Evolutionary conservation across 2,329 filamentous ascomycete species (phyloP).

Genomic region (Chaetomium globosum): DNA sequence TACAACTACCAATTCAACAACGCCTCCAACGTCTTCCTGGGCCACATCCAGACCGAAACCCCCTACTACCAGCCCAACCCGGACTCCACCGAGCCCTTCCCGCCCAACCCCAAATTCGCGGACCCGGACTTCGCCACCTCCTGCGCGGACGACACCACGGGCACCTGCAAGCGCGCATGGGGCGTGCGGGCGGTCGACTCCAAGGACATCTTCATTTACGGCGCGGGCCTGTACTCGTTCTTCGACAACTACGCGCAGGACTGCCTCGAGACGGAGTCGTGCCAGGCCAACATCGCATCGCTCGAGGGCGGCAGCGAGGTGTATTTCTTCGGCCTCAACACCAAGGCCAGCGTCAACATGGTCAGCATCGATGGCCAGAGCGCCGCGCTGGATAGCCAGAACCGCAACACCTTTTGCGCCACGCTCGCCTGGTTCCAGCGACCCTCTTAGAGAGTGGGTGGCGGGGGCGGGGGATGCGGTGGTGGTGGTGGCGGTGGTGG

Average conservation of each 20-base stretch:
- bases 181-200: slow-evolving; percentile 72
- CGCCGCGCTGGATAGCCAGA: slow-evolving; percentile 60
- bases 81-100: slow-evolving; percentile 67
- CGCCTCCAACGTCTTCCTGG: slow-evolving; percentile 79
- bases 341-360: slow-evolving; percentile 76
- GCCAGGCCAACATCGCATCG: slow-evolving; percentile 77
- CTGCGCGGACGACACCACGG: slow-evolving; percentile 50
- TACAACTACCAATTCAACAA: slow-evolving; percentile 86
- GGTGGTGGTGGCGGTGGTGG: slow-evolving; percentile 6
- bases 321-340: slow-evolving; percentile 69
- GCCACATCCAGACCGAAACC: slow-evolving; percentile 84
- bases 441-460: slow-evolving; percentile 13
- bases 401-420: slow-evolving; percentile 67
- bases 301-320: slow-evolving; percentile 67
- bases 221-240: slow-evolving; percentile 78
- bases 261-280: slow-evolving; percentile 68
- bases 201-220: slow-evolving; percentile 68
- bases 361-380: slow-evolving; percentile 62
- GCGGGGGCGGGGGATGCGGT: background rate
- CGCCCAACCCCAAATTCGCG: slow-evolving; percentile 56
- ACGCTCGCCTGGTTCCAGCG: slow-evolving; percentile 57
- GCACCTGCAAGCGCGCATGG: slow-evolving; percentile 71
- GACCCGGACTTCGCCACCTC: slow-evolving; percentile 69
- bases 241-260: slow-evolving; percentile 78
- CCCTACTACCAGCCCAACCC: slow-evolving; percentile 87